phyloP scores from a whole-genome alignment of 176 grass and related monocot genomes.

The Triticum monococcum region DNA sequence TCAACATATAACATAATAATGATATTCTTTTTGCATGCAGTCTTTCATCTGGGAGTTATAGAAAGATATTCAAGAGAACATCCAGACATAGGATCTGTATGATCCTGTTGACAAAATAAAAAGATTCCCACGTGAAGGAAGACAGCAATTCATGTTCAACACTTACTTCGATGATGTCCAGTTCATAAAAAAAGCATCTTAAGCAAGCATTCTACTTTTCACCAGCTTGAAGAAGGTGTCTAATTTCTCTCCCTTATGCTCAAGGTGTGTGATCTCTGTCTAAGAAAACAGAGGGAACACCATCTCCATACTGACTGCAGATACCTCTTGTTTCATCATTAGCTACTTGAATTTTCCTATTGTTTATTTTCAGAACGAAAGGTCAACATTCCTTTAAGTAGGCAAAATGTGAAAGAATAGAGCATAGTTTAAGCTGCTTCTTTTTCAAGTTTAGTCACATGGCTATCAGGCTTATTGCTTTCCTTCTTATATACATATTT shows the following conservation, averaged over 20 bases:
- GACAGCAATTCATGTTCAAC: not conserved
- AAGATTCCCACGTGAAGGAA: not conserved
- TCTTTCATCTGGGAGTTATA: not conserved
- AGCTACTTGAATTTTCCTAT: not conserved
- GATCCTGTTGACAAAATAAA: not conserved
- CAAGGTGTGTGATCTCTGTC: not conserved
- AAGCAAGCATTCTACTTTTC: not conserved
- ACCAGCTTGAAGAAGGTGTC: not conserved
- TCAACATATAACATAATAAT: not conserved
- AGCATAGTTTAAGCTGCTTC: not conserved
- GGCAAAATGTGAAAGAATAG: not conserved
- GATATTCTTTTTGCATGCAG: not conserved
- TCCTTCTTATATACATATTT: not conserved
- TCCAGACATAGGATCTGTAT: not conserved
- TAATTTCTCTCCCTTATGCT: not conserved
- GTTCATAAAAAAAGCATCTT: not conserved
- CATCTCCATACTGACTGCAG: not conserved
- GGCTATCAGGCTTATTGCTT: not conserved
- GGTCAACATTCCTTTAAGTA: not conserved
- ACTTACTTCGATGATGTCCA: not conserved
- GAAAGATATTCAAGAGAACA: slow-evolving; percentile 2
- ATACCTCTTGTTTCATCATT: slow-evolving; percentile 1
- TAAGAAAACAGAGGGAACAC: not conserved
- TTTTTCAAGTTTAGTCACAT: slow-evolving; percentile 2
- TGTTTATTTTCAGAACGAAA: not conserved